Percentiles rank a stretch among this genome's conserved stretches.
Conservation (phyloP, 2,329 filamentous ascomycete genomes). For the Colletotrichum kahawae region DNA sequence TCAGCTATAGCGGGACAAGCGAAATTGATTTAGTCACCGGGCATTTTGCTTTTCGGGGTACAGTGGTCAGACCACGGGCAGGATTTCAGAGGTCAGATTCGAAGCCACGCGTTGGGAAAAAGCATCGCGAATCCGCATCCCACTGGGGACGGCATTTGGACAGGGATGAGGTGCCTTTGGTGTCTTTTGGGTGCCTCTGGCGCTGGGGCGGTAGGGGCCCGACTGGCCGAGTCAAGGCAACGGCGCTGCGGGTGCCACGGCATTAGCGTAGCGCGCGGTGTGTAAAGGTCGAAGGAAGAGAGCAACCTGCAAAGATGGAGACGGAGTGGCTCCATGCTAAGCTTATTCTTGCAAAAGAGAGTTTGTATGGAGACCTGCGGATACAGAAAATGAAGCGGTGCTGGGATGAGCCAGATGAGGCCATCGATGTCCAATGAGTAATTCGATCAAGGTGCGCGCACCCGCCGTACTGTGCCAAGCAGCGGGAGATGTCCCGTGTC, state of each 20-base stretch:
- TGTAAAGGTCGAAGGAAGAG: background rate
- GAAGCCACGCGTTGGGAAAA: background rate
- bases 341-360: background rate
- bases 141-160: background rate
- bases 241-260: conserved; percentile 6
- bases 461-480: background rate
- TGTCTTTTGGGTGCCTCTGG: background rate
- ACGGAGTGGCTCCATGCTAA: background rate
- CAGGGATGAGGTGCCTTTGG: background rate
- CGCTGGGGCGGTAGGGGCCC: background rate
- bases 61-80: background rate
- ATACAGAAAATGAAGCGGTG: background rate
- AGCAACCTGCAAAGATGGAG: background rate
- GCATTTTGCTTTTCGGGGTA: background rate
- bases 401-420: background rate
- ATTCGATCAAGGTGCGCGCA: background rate
- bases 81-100: background rate
- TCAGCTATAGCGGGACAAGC: background rate
- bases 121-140: background rate
- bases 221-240: conserved; percentile 9
- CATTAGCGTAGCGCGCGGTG: conserved; percentile 5
- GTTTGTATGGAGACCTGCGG: background rate
- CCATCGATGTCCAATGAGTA: background rate
- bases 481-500: background rate
- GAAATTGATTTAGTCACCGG: background rate